A percentile compares a stretch with the other conserved stretches of the same genome.
phyloP scores from a whole-genome alignment of 2,329 filamentous ascomycete genomes.

The Curvularia sp. region DNA sequence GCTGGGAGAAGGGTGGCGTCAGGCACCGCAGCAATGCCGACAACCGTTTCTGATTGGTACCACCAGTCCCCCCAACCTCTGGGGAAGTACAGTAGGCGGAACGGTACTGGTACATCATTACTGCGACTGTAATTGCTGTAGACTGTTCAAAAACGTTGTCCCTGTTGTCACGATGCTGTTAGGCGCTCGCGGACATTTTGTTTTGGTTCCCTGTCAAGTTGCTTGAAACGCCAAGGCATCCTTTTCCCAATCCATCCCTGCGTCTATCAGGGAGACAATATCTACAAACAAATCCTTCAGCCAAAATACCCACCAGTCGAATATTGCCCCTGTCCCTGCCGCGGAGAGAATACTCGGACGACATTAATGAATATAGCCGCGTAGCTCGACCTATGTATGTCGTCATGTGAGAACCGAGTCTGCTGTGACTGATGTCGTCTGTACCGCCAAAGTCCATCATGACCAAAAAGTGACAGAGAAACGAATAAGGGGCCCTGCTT shows the following conservation, averaged over 20 bases:
- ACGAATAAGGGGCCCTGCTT: not conserved
- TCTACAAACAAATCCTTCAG: conserved; percentile 10
- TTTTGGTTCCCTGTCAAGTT: conserved; percentile 7
- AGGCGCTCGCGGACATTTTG: not conserved
- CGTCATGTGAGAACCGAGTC: not conserved
- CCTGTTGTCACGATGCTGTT: not conserved
- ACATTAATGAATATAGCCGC: conserved; percentile 2
- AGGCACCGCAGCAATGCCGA: conserved; percentile 3
- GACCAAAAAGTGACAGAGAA: not conserved
- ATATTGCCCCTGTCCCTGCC: conserved; percentile 9
- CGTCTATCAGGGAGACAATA: conserved; percentile 15
- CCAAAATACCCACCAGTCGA: conserved; percentile 7
- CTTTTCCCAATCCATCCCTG: conserved; percentile 10
- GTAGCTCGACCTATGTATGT: conserved; percentile 4
- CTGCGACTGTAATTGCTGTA: not conserved
- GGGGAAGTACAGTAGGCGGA: not conserved
- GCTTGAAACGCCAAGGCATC: conserved; percentile 20
- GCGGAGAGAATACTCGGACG: conserved; percentile 4
- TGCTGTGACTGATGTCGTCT: not conserved
- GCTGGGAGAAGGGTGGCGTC: not conserved
- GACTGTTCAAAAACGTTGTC: not conserved
- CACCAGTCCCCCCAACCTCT: not conserved
- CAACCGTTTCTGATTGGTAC: not conserved
- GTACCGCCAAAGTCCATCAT: not conserved
- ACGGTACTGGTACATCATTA: not conserved